Evolutionary conservation across 73 alveolate species (phyloP).

Genomic region (Breviolum minutum): DNA sequence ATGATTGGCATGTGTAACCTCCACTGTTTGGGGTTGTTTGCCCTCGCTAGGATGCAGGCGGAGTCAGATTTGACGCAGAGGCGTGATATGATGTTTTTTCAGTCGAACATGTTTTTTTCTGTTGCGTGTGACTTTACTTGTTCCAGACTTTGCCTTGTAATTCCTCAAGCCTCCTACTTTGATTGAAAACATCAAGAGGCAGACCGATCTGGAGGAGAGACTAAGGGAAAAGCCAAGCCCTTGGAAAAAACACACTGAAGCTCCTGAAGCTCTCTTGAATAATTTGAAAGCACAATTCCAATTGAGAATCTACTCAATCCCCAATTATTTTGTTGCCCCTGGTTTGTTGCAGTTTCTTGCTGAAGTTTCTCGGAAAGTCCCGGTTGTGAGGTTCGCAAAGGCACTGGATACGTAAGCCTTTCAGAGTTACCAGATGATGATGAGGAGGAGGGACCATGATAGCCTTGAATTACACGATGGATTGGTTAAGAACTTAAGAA

Average conservation of each 20-base stretch:
- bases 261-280: no score
- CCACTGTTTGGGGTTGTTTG: not conserved
- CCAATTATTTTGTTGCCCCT: no score
- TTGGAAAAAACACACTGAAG: no score
- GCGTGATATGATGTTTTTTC: not conserved
- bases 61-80: not conserved
- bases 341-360: no score
- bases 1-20: not conserved
- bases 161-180: no score
- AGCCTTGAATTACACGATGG: not conserved
- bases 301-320: no score
- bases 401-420: constrained; percentile 40
- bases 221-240: not conserved
- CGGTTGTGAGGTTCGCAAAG: constrained; percentile 31
- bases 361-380: no score
- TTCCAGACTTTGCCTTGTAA: no score
- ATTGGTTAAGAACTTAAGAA: no score
- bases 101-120: no score
- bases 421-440: constrained; percentile 2
- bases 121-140: no score
- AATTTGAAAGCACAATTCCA: no score
- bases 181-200: not conserved
- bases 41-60: not conserved
- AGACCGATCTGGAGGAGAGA: not conserved
- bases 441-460: not conserved